phyloP scores from a whole-genome alignment of 768 basidiomycete species.

The Trametes sanguinea region DNA sequence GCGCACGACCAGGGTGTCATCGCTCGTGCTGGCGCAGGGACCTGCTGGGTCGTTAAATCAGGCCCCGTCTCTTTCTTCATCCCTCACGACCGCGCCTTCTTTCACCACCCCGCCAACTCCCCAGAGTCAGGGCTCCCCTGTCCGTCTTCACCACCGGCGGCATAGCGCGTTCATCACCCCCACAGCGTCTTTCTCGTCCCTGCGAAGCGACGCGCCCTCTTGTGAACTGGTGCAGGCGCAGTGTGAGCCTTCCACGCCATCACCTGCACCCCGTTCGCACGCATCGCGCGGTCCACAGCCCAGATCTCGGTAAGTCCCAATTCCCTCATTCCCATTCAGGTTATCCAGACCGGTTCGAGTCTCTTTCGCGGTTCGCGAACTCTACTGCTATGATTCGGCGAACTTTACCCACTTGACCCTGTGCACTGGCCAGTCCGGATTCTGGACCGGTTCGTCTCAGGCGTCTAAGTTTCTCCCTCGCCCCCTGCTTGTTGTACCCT shows the following conservation, averaged over 20 bases:
- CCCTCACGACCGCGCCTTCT: conserved; percentile 26
- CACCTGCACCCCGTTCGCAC: conserved; percentile 27
- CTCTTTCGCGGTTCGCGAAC: conserved; percentile 20
- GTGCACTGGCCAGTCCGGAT: conserved; percentile 13
- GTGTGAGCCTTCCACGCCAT: conserved; percentile 26
- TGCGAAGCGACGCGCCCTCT: conserved; percentile 20
- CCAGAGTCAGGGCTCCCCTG: conserved; percentile 17
- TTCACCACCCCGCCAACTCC: conserved; percentile 22
- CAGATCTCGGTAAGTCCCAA: conserved; percentile 25
- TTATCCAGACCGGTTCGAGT: conserved; percentile 21
- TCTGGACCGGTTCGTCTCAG: conserved; percentile 21
- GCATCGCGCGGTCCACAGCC: conserved; percentile 12
- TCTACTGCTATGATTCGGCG: conserved; percentile 10
- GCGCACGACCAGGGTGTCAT: conserved; percentile 20
- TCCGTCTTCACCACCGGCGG: background rate
- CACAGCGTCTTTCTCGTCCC: conserved; percentile 21
- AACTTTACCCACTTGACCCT: conserved; percentile 22
- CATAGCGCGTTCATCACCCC: conserved; percentile 20
- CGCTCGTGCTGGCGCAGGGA: conserved; percentile 25
- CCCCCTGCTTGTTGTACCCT: conserved; percentile 15
- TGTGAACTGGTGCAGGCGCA: conserved; percentile 5
- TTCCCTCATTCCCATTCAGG: conserved; percentile 5
- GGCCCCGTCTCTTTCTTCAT: conserved; percentile 27
- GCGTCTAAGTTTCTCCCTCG: conserved; percentile 8
- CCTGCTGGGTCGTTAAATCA: conserved; percentile 21